These are phyloP conservation scores for Aspergillus fijiensis DNA, from an alignment of 2,329 filamentous ascomycete genomes.

Conservation along the genomic window DNA sequence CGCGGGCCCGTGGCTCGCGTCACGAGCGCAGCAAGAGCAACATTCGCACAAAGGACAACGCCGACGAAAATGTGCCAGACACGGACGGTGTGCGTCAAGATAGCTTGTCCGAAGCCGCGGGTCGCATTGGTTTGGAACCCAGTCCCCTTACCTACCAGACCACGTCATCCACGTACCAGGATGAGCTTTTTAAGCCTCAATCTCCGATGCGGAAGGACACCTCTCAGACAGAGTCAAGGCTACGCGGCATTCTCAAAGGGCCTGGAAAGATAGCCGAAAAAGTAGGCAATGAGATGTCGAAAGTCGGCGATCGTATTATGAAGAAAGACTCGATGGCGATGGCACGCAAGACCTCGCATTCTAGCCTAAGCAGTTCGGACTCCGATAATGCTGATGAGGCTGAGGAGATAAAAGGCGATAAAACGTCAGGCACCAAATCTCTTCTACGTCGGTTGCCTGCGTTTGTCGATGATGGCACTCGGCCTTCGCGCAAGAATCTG, in stretches of 20 bases:
- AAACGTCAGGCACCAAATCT: constrained; percentile 26
- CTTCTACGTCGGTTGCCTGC: constrained; percentile 35
- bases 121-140: constrained; percentile 26
- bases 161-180: constrained; percentile 23
- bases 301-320: constrained; percentile 61
- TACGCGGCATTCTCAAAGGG: constrained; percentile 76
- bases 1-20: constrained; percentile 42
- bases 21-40: constrained; percentile 41
- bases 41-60: constrained; percentile 39
- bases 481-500: constrained; percentile 32
- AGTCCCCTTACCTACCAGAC: constrained; percentile 29
- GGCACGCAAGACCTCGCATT: constrained; percentile 45
- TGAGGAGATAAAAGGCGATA: constrained; percentile 36
- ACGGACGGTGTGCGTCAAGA: constrained; percentile 19
- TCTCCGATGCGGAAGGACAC: constrained; percentile 29
- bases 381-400: constrained; percentile 48
- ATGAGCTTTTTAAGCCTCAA: constrained; percentile 23
- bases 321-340: constrained; percentile 54
- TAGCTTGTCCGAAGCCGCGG: constrained; percentile 15
- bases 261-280: constrained; percentile 68
- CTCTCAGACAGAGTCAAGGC: constrained; percentile 54
- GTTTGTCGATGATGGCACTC: constrained; percentile 36
- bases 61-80: constrained; percentile 23
- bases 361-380: constrained; percentile 48
- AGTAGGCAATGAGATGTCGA: constrained; percentile 64